A percentile compares a stretch with the other conserved stretches of the same genome.
Conservation (phyloP, 75 land plant species). For the Pinus albicaulis region DNA sequence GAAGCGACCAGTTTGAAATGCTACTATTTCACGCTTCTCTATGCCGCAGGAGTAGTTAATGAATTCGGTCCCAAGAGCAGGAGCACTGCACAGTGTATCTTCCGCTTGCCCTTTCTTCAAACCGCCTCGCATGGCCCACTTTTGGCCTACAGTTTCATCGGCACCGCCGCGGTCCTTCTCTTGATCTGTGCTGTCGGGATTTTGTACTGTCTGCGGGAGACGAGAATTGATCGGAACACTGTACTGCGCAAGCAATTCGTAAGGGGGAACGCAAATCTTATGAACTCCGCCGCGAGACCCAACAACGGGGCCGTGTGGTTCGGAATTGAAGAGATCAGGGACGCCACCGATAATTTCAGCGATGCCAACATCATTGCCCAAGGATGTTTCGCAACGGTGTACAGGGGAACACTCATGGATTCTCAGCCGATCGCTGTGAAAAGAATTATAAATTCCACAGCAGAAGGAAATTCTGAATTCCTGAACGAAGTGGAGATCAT, state of each 20-base stretch:
- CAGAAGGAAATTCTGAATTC: conserved; percentile 62
- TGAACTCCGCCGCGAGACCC: conserved; percentile 9
- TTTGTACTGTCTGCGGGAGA: conserved; percentile 8
- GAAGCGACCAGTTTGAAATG: conserved; percentile 17
- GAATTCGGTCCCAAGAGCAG: conserved; percentile 42
- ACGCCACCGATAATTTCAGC: conserved; percentile 47
- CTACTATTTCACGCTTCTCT: conserved; percentile 38
- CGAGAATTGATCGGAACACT: conserved; percentile 5
- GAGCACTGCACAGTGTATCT: conserved; percentile 32
- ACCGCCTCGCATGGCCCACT: background rate
- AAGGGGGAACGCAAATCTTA: background rate
- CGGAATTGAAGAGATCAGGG: conserved; percentile 9
- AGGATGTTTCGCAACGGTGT: conserved; percentile 74
- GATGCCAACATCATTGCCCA: conserved; percentile 49
- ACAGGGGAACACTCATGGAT: conserved; percentile 50
- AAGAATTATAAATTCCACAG: conserved; percentile 49
- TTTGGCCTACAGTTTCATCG: conserved; percentile 16
- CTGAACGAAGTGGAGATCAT: conserved; percentile 86
- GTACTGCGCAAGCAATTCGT: background rate
- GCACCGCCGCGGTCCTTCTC: conserved; percentile 20
- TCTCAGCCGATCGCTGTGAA: conserved; percentile 61
- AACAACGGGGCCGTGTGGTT: conserved; percentile 57
- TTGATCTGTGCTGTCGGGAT: conserved; percentile 5
- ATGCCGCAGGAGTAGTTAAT: conserved; percentile 70
- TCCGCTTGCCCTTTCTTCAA: conserved; percentile 15